Base-by-base conservation (phyloP, 352 stramenopile genomes). In the Globisporangium viniferum region DNA sequence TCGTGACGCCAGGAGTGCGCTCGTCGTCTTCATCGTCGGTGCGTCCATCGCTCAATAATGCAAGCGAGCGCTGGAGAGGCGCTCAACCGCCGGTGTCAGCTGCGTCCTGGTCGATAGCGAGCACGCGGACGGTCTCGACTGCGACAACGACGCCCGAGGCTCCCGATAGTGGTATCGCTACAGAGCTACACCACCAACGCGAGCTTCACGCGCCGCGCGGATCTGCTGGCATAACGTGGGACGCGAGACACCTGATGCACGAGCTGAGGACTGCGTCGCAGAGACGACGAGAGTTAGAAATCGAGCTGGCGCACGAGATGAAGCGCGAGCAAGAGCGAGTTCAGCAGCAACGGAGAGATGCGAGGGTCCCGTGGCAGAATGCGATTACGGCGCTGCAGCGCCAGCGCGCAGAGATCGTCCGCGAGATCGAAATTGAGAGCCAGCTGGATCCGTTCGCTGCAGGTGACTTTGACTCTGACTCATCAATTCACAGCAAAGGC, bases 381-480 rank as follows among this genome's bases (percentile, higher is more conserved):
- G 79, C 82, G 41, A 89, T 89, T 22, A 53, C 58, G 8, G 69
- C 76, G 39, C 59, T 91, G 12, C 76, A 84, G 56, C 70, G 76
- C 41, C 79, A 84, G 41, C 76, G 79, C 3, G 74, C 74, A 0
- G 70, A 81, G 29, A 88, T 89, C 56, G 24, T 74, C 29, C 69
- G 69, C 15, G 70, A 89, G 60, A 86, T 89, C 22, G 76, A 89
- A 24, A 14, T 46, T 18, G 78, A 81, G 64, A 74, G 22, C 7
- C 12, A 33, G 24, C 51, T 12, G 0, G 59, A 67, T 7, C 54
- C 14, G 14, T 68, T 68, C 24, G 22, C 39, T 8, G 10, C 7
- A 41, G 22, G 54, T 35, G 18, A 20, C 31, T 3, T 46, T 9
- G 55, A 57, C 39, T 12, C 44, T 10, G 4, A 49, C 20, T 5